These are phyloP conservation scores for Flammula alnicola DNA, from an alignment of 1,284 basidiomycete species.

Conservation along the genomic window DNA sequence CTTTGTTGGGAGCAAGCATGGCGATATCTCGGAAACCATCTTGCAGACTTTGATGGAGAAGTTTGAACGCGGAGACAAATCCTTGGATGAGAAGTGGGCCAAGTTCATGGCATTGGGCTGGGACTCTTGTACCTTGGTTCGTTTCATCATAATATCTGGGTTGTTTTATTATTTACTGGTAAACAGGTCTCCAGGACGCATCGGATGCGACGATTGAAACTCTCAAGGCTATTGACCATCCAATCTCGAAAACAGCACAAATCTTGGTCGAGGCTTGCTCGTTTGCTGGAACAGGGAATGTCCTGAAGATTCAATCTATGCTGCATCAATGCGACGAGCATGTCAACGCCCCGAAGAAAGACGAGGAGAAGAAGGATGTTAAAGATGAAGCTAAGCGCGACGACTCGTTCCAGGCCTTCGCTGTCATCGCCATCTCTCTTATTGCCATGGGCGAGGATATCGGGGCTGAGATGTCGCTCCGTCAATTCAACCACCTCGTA, in stretches of 20 bases:
- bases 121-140: slow-evolving; percentile 91
- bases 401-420: slow-evolving; percentile 92
- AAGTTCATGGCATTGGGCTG: slow-evolving; percentile 91
- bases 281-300: slow-evolving; percentile 95
- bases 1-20: slow-evolving; percentile 94
- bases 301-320: slow-evolving; percentile 92
- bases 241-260: slow-evolving; percentile 89
- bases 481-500: slow-evolving; percentile 94
- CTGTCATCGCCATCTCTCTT: slow-evolving; percentile 92
- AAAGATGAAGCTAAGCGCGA: slow-evolving; percentile 64
- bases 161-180: slow-evolving; percentile 9
- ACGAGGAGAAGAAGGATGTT: slow-evolving; percentile 59
- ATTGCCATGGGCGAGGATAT: slow-evolving; percentile 99
- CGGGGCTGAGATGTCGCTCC: slow-evolving; percentile 94
- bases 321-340: slow-evolving; percentile 95
- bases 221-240: slow-evolving; percentile 94
- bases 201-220: slow-evolving; percentile 97
- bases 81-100: slow-evolving; percentile 91
- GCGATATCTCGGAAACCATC: slow-evolving; percentile 90
- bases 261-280: slow-evolving; percentile 95
- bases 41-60: slow-evolving; percentile 94
- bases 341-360: slow-evolving; percentile 64
- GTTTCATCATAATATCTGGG: slow-evolving; percentile 27
- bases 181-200: slow-evolving; percentile 82
- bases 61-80: slow-evolving; percentile 75